Evolutionary conservation across 257 asterid species (phyloP).

Genomic region (Solanum lycopersicoides): DNA sequence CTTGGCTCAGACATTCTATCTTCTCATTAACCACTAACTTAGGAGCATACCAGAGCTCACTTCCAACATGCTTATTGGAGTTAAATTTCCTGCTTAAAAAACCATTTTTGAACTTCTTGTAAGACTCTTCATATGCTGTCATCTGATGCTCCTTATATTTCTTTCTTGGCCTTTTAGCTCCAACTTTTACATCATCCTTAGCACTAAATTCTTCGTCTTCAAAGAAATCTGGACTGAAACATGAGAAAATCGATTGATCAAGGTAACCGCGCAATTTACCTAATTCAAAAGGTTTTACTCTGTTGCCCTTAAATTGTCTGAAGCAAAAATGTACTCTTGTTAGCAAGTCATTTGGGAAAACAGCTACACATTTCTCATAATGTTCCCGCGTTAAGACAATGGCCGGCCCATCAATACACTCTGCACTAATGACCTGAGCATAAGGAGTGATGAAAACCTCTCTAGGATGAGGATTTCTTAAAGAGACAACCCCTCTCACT

Average conservation of each 20-base stretch:
- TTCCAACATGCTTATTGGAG: constrained; percentile 39
- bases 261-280: constrained; percentile 74
- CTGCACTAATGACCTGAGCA: constrained; percentile 89
- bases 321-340: constrained; percentile 74
- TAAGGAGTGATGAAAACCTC: constrained; percentile 92
- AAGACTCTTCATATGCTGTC: constrained; percentile 29
- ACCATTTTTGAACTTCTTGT: constrained; percentile 32
- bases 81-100: constrained; percentile 21
- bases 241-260: constrained; percentile 76
- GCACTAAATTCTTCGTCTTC: constrained; percentile 75
- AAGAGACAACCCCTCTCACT: constrained; percentile 62
- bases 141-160: constrained; percentile 38
- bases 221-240: constrained; percentile 85
- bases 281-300: constrained; percentile 76
- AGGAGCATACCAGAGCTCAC: constrained; percentile 18
- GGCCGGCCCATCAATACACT: constrained; percentile 96
- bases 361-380: constrained; percentile 74
- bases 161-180: constrained; percentile 60
- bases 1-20: constrained; percentile 86
- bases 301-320: constrained; percentile 73
- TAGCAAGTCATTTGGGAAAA: constrained; percentile 66
- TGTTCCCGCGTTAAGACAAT: constrained; percentile 72
- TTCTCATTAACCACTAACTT: constrained; percentile 22
- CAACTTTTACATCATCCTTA: constrained; percentile 65
- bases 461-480: constrained; percentile 64